Conservation (phyloP, 805 yeast species). For the Candida sphagnicola region DNA sequence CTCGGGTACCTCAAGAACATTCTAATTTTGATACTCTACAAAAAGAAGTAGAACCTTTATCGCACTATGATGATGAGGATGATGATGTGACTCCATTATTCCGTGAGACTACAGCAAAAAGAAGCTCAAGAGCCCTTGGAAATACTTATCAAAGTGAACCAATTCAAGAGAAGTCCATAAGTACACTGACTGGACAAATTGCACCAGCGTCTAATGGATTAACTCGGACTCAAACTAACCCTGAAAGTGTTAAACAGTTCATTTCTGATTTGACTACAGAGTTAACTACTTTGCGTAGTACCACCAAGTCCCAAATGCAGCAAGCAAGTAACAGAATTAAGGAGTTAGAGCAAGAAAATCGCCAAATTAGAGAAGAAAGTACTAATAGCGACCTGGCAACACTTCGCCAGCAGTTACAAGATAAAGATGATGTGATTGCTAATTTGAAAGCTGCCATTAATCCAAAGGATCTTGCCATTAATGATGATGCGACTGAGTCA, state of each 20-base stretch:
- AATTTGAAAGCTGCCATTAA: slow-evolving; percentile 27
- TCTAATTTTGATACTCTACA: slow-evolving; percentile 1
- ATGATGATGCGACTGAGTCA: slow-evolving; percentile 9
- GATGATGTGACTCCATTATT: slow-evolving; percentile 6
- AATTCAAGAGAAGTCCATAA: neutral
- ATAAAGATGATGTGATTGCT: slow-evolving; percentile 26
- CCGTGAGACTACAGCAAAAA: neutral
- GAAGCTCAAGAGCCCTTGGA: neutral
- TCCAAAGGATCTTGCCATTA: slow-evolving; percentile 21
- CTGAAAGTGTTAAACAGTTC: slow-evolving; percentile 21
- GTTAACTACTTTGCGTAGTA: slow-evolving; percentile 24
- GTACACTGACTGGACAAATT: neutral
- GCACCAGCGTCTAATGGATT: slow-evolving; percentile 5
- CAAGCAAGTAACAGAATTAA: slow-evolving; percentile 54
- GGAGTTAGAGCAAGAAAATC: slow-evolving; percentile 39
- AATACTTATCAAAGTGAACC: neutral
- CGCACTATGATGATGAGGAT: slow-evolving; percentile 29
- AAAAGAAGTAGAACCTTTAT: slow-evolving; percentile 11
- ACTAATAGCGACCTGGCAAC: slow-evolving; percentile 4
- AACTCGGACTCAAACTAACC: slow-evolving; percentile 2
- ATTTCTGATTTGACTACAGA: slow-evolving; percentile 31
- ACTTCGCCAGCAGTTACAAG: slow-evolving; percentile 17
- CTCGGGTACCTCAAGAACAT: neutral
- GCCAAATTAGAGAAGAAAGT: slow-evolving; percentile 12
- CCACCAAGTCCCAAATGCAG: slow-evolving; percentile 46